Percentiles rank a stretch among this genome's conserved stretches.
Conservation (phyloP, 345 rosid genomes). For the Eucalyptus curtisii region DNA sequence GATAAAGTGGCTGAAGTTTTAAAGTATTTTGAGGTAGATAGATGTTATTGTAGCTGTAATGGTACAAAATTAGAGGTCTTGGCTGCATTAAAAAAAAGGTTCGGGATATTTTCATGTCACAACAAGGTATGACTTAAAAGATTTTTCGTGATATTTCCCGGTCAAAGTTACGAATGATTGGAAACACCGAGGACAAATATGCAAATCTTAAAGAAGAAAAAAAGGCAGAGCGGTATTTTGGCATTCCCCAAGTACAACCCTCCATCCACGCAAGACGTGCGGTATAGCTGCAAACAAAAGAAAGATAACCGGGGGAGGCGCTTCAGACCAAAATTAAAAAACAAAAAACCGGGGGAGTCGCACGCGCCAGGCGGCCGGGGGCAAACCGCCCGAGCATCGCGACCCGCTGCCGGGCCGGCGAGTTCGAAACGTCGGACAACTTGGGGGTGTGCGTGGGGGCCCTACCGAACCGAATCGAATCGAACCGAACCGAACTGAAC, state of each 20-base stretch:
- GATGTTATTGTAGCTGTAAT: background rate
- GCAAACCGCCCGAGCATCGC: background rate
- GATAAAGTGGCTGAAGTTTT: background rate
- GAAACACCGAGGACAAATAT: background rate
- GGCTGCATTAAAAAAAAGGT: background rate
- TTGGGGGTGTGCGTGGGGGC: background rate
- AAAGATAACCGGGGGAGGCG: no score
- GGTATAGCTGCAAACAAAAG: background rate
- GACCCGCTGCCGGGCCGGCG: background rate
- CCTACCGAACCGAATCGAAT: background rate
- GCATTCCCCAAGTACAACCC: no score
- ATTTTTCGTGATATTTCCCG: background rate
- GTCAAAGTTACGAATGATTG: background rate
- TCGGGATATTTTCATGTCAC: background rate
- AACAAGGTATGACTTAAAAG: background rate
- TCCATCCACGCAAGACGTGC: background rate
- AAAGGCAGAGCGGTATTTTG: background rate
- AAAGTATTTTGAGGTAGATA: background rate
- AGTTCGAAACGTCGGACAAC: background rate
- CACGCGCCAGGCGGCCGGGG: background rate
- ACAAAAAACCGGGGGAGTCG: background rate
- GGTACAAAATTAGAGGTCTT: background rate
- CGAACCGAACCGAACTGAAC: no score
- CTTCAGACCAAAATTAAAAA: no score
- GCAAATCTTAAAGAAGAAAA: background rate